Percentiles rank a stretch among this genome's conserved stretches.
Conservation (phyloP, 2,329 filamentous ascomycete species). For the Xylaria polymorpha region DNA sequence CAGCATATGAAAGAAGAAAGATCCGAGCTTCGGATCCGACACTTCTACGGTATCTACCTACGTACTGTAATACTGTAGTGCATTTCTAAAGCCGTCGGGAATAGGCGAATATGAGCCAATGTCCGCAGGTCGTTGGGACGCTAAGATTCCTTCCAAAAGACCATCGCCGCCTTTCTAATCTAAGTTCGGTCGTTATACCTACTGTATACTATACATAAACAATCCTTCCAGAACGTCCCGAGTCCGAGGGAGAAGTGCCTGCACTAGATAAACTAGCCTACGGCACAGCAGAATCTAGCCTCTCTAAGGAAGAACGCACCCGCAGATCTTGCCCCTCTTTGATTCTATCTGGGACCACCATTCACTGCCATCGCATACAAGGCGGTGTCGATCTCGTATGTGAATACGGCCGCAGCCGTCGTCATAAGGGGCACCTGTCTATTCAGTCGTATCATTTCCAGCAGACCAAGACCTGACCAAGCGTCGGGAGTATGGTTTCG, state of each 20-base stretch:
- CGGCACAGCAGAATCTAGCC: slow-evolving; percentile 27
- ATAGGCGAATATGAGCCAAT: neutral
- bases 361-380: neutral
- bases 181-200: neutral
- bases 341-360: slow-evolving; percentile 4
- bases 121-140: neutral
- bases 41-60: slow-evolving; percentile 1
- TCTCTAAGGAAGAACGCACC: slow-evolving; percentile 16
- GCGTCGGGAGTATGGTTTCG: slow-evolving; percentile 2
- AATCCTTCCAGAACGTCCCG: slow-evolving; percentile 16
- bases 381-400: slow-evolving; percentile 28
- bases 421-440: slow-evolving; percentile 20
- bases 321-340: slow-evolving; percentile 27
- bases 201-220: neutral
- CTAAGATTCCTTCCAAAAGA: slow-evolving; percentile 25
- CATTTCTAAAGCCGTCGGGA: neutral
- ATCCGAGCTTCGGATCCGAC: neutral
- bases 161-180: neutral
- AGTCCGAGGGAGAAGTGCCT: neutral
- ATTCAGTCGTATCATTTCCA: slow-evolving; percentile 8
- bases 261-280: slow-evolving; percentile 21
- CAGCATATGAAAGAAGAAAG: neutral
- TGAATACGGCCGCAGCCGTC: slow-evolving; percentile 11
- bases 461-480: slow-evolving; percentile 16
- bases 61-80: neutral